Evolutionary conservation across 116 monocot species (phyloP), one percentile per base, ranked within the genome.

Genomic region (Posidonia oceanica): DNA sequence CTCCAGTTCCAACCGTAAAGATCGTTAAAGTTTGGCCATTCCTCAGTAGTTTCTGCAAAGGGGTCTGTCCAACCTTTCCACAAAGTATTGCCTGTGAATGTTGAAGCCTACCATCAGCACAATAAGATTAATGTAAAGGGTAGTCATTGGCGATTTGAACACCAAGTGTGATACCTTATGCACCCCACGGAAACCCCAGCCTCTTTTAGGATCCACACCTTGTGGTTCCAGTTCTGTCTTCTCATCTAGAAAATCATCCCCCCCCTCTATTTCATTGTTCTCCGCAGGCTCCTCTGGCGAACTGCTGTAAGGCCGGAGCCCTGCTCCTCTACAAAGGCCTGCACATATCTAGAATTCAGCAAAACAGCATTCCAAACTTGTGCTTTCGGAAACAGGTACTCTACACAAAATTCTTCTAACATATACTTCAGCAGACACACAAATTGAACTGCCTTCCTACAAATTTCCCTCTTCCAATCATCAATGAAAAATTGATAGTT

Each of bases 1-100:
- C 98, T 6, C 98, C 98, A 60, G 98, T 99, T 71, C 93, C 98
- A 70, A 99, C 93, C 20, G 98, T 93, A 72, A 99, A 93, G 69
- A 90, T 81, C 3, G 98, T 99, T 22, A 99, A 76, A 40, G 98
- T 90, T 21, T 66, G 74, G 10, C 98, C 98, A 72, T 86, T 88
- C 39, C 98, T 89, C 62, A 99, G 66, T 67, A 99, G 90, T 74
- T 99, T 99, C 74, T 99, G 98, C 20, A 99, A 75, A 51, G 98
- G 98, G 36, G 76, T 22, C 48, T 93, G 90, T 23, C 98, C 93
- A 76, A 99, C 77, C 87, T 81, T 98, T 22, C 98, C 98, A 75
- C 90, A 93, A 63, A 98, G 82, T 15, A 98, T 89, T 51, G 98
- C 98, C 98, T 98, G 71, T 14, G 53, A 39, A 66, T 61, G 38